Base-by-base conservation (phyloP, 192 early-diverging fungal genomes). In the Helicostylum pulchrum region DNA sequence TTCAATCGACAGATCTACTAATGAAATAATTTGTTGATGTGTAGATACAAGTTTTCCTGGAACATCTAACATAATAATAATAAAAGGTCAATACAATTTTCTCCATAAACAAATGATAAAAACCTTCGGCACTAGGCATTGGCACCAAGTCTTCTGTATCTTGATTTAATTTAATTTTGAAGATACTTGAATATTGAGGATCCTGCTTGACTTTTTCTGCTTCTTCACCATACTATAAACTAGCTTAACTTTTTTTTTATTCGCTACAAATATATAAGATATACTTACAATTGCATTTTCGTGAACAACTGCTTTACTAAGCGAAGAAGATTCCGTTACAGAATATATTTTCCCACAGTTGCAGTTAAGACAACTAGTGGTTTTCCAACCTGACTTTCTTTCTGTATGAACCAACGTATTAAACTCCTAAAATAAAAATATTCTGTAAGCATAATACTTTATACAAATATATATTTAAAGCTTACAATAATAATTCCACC, bases 401-500 rank as follows among this genome's bases (percentile, higher is more conserved):
- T 0, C 5, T 14, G 19, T 59, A 17, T 59, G 39, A 20, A 44
- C 43, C 43, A 59, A 20, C 9, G 57, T 15, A 14, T 21, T 26
- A 14, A 21, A 59, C 43, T 59, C 57, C 57, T 59, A 56, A 30
- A 53, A 46, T 21, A 53, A 54, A n/a, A 53, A 12, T 30, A 65
- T 12, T 15, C 3, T 30, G 1, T 17, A 17, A 15, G 4, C 4
- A 9, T 11, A 30, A 17, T 9, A 36, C 12, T 19, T n/a, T 11
- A 23, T 10, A 12, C 0, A 46, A 21, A 7, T 52, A 11, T 10
- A 26, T 9, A 51, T 36, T 3, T 50, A n/a, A 39, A 17, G 17
- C 30, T 61, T 61, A 61, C 46, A 11, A 47, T 11, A 34, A 61
- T 12, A 20, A 61, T 49, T 23, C 53, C 64, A 31, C 64, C 64